A percentile compares a stretch with the other conserved stretches of the same genome.
These are phyloP conservation scores for Kitagawia praeruptora DNA, from an alignment of 129 eudicot species.

Conservation along the genomic window DNA sequence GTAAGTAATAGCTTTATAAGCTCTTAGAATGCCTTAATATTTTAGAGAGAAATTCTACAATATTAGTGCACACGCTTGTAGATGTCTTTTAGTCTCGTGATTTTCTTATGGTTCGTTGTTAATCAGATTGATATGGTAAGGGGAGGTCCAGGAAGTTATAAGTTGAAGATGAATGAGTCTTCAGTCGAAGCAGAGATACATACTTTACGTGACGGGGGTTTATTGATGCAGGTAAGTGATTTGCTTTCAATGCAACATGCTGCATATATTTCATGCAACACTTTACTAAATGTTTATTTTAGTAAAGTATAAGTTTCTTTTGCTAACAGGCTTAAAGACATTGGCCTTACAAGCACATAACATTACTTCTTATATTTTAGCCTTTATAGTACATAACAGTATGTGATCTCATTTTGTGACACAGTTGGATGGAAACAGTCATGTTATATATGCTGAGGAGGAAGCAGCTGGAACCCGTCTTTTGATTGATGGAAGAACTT, in stretches of 20 bases:
- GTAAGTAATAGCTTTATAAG: slow-evolving; percentile 36
- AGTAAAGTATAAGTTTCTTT: neutral
- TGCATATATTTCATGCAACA: neutral
- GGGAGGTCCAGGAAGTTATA: slow-evolving; percentile 95
- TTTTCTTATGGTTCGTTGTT: slow-evolving; percentile 1
- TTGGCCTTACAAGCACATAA: neutral
- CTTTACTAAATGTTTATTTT: neutral
- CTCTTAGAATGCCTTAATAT: neutral
- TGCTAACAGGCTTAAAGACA: neutral
- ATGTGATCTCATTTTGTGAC: slow-evolving; percentile 8
- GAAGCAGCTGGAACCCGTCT: slow-evolving; percentile 99
- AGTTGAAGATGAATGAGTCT: slow-evolving; percentile 70
- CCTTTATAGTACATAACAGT: neutral
- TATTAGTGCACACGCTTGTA: neutral
- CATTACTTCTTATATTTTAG: neutral
- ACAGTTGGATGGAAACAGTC: slow-evolving; percentile 98
- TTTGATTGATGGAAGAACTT: slow-evolving; percentile 96
- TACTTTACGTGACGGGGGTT: slow-evolving; percentile 95
- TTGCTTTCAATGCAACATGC: neutral
- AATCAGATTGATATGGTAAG: slow-evolving; percentile 81
- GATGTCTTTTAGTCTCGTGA: neutral
- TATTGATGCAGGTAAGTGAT: slow-evolving; percentile 79
- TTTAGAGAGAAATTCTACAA: neutral
- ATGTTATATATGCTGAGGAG: slow-evolving; percentile 92
- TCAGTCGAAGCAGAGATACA: slow-evolving; percentile 98